Evolutionary conservation across 2,329 filamentous ascomycete species (phyloP).

Genomic region (Nakataea oryzae): DNA sequence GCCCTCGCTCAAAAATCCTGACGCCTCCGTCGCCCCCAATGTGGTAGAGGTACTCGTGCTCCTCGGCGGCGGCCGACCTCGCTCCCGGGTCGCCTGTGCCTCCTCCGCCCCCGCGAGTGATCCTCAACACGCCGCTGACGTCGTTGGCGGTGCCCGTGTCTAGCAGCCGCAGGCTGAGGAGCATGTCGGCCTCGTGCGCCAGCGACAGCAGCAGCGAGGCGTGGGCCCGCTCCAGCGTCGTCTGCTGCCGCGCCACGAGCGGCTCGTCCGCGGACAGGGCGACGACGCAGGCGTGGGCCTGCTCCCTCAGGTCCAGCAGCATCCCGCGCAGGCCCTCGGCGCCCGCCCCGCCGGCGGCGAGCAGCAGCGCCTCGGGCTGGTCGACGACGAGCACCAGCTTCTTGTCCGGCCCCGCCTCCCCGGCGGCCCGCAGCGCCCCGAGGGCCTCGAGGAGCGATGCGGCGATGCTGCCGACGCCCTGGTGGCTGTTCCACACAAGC

Average conservation of each 20-base stretch:
- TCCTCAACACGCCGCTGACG: slow-evolving; percentile 76
- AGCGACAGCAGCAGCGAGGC: slow-evolving; percentile 59
- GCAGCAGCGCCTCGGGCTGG: slow-evolving; percentile 52
- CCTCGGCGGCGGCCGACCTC: slow-evolving; percentile 24
- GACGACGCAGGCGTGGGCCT: slow-evolving; percentile 55
- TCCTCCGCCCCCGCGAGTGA: slow-evolving; percentile 47
- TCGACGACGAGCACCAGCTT: slow-evolving; percentile 54
- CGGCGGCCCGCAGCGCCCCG: slow-evolving; percentile 19
- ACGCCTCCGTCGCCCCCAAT: slow-evolving; percentile 70
- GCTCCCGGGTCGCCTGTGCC: background rate
- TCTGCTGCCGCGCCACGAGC: slow-evolving; percentile 49
- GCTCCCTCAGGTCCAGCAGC: slow-evolving; percentile 50
- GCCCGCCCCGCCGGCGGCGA: slow-evolving; percentile 43
- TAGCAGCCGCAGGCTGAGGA: slow-evolving; percentile 63
- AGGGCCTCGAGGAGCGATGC: slow-evolving; percentile 25
- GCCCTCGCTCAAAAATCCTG: slow-evolving; percentile 75
- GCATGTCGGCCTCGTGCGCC: slow-evolving; percentile 64
- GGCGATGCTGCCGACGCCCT: background rate
- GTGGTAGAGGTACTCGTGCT: slow-evolving; percentile 72
- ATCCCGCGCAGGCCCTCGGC: slow-evolving; percentile 38
- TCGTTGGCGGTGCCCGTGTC: slow-evolving; percentile 86
- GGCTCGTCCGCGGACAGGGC: slow-evolving; percentile 65
- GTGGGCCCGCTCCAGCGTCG: slow-evolving; percentile 59
- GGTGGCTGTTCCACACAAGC: background rate
- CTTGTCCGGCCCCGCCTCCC: slow-evolving; percentile 5